phyloP scores from a whole-genome alignment of 352 stramenopile genomes.

The Aphanomyces invadans region DNA sequence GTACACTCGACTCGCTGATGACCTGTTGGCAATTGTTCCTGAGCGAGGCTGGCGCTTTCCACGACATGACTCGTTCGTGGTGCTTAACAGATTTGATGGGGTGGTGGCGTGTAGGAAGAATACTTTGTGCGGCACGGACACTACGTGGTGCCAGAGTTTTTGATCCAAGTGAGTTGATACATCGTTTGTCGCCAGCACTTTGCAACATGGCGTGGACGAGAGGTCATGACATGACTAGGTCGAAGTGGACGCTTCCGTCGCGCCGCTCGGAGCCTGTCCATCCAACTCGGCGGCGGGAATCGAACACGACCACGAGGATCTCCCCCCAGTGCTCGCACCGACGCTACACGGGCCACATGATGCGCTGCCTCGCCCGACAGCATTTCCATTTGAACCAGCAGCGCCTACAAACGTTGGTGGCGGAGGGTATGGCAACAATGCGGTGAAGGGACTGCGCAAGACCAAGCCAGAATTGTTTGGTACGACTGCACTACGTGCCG shows the following conservation, averaged over 20 bases:
- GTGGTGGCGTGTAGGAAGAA: conserved; percentile 37
- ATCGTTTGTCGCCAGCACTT: background rate
- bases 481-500: no score
- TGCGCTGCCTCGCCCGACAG: background rate
- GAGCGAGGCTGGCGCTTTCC: background rate
- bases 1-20: no score
- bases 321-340: background rate
- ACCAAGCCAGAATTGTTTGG: background rate
- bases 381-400: background rate
- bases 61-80: background rate
- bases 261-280: no score
- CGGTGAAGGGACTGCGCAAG: background rate
- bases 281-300: no score
- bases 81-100: background rate
- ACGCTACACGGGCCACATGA: background rate
- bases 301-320: no score
- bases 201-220: no score
- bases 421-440: background rate
- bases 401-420: background rate
- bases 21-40: background rate
- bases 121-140: conserved; percentile 56
- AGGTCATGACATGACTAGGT: no score
- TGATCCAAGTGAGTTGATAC: conserved; percentile 36
- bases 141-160: conserved; percentile 64
- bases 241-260: no score